Conservation (phyloP, 257 asterid genomes). For the Fraxinus anomala region DNA sequence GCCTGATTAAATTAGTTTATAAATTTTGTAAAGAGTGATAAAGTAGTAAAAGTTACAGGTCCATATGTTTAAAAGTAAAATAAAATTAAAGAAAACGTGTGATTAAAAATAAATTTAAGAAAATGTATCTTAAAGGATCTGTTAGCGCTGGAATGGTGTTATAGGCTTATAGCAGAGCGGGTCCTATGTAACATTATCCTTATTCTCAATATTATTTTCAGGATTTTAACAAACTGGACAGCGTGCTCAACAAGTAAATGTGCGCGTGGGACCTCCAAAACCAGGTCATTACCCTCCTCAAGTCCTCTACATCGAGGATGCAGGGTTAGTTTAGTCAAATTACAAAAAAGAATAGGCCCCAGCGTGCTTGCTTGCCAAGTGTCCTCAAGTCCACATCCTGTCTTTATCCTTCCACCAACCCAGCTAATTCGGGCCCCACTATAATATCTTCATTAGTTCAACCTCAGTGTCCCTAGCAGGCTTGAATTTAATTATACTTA, state of each 20-base stretch:
- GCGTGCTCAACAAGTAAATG: neutral
- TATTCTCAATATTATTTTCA: neutral
- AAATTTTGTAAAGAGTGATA: too few relatives aligned
- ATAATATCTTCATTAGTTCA: neutral
- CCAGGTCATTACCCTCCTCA: neutral
- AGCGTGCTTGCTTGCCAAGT: neutral
- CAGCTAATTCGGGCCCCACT: neutral
- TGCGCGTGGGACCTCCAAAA: neutral
- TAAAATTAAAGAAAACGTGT: too few relatives aligned
- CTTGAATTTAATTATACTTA: neutral
- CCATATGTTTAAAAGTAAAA: too few relatives aligned
- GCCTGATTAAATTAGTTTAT: too few relatives aligned
- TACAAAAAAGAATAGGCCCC: neutral
- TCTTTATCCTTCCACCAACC: neutral
- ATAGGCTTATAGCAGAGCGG: too few relatives aligned
- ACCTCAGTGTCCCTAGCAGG: neutral
- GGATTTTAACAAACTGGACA: neutral
- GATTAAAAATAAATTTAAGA: too few relatives aligned
- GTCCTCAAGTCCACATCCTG: neutral
- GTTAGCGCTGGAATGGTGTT: too few relatives aligned
- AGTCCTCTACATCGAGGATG: neutral
- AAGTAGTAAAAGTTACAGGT: too few relatives aligned
- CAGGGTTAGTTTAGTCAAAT: neutral
- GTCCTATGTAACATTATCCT: too few relatives aligned
- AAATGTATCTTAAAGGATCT: too few relatives aligned